Percentiles rank a stretch among this genome's conserved stretches.
phyloP scores from a whole-genome alignment of 306 rosid genomes.

The Fragaria vesca region DNA sequence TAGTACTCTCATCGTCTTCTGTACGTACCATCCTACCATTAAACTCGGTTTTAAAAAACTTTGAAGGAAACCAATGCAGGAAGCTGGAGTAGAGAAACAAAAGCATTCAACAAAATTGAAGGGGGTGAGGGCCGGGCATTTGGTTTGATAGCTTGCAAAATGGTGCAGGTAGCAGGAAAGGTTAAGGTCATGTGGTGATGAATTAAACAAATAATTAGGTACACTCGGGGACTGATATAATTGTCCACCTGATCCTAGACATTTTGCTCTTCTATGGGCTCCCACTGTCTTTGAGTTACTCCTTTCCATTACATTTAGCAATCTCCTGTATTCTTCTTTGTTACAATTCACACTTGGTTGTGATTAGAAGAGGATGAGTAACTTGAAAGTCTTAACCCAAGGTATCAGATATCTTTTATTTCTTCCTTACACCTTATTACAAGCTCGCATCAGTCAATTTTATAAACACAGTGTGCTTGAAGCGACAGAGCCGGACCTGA shows the following conservation, averaged over 20 bases:
- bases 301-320: neutral
- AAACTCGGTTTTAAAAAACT: constrained; percentile 41
- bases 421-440: neutral
- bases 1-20: constrained; percentile 33
- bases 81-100: neutral
- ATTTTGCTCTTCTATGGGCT: constrained; percentile 58
- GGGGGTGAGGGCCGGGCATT: neutral
- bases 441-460: neutral
- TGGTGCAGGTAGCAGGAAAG: constrained; percentile 29
- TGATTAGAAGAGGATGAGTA: neutral
- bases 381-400: no score
- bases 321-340: neutral
- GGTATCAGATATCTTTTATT: no score
- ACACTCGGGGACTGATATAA: constrained; percentile 46
- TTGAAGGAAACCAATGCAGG: constrained; percentile 36
- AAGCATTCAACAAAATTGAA: neutral
- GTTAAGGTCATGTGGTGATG: constrained; percentile 44
- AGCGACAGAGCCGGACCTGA: neutral
- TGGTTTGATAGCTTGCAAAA: constrained; percentile 34
- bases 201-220: constrained; percentile 48
- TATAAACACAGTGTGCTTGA: neutral
- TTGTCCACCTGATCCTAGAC: constrained; percentile 78
- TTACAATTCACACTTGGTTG: neutral
- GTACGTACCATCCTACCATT: constrained; percentile 43
- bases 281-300: constrained; percentile 38